phyloP scores from a whole-genome alignment of 805 yeast species.

The Soucietia sequanensis region DNA sequence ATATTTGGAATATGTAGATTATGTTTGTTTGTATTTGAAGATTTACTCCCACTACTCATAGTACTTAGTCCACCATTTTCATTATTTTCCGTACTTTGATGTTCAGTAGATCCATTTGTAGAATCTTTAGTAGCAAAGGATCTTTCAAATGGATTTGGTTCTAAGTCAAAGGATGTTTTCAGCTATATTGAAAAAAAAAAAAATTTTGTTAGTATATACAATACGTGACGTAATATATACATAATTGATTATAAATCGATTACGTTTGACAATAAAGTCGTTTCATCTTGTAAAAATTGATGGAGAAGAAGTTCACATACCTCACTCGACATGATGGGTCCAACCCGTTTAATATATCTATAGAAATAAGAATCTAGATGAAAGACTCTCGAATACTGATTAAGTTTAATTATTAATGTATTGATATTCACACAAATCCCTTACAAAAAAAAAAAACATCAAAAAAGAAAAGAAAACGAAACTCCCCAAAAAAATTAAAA shows the following conservation, averaged over 20 bases:
- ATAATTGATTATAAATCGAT: no score
- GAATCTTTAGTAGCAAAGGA: constrained; percentile 73
- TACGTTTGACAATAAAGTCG: no score
- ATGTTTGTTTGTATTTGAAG: constrained; percentile 32
- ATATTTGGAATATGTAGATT: constrained; percentile 35
- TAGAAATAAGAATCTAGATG: no score
- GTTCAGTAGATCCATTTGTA: constrained; percentile 3
- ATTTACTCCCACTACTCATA: constrained; percentile 8
- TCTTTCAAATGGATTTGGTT: constrained; percentile 94
- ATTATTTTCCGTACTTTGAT: constrained; percentile 3
- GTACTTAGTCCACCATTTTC: constrained; percentile 9
- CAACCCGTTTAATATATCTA: no score
- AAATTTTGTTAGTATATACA: constrained; percentile 22
- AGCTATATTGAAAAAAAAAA: constrained; percentile 24
- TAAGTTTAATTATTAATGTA: no score
- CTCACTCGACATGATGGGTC: constrained; percentile 20
- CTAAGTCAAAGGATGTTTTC: constrained; percentile 65
- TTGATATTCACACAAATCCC: no score
- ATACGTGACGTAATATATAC: constrained; percentile 14
- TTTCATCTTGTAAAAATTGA: no score
- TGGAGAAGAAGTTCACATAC: no score
- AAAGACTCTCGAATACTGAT: no score
- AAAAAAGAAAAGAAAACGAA: no score
- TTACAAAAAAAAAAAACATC: no score
- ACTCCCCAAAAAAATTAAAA: no score